A percentile compares a stretch with the other conserved stretches of the same genome.
These are phyloP conservation scores for Lablab purpureus DNA, from an alignment of 306 rosid species.

Conservation along the genomic window DNA sequence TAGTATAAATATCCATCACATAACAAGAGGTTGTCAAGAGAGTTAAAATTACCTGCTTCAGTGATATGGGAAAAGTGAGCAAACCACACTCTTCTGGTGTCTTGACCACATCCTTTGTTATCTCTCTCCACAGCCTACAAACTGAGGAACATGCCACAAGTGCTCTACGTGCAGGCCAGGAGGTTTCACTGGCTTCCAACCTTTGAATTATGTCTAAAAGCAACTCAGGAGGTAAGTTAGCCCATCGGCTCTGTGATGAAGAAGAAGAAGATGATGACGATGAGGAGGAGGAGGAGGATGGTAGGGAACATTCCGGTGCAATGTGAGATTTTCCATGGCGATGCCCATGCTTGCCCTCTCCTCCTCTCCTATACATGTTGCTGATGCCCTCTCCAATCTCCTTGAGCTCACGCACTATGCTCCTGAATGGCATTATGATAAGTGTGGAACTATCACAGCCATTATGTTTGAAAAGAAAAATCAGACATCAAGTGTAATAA, in stretches of 20 bases:
- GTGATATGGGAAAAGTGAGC: conserved; percentile 87
- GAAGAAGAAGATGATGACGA: not conserved
- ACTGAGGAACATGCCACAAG: conserved; percentile 89
- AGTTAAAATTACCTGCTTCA: conserved; percentile 74
- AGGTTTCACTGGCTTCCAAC: conserved; percentile 74
- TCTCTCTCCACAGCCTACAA: conserved; percentile 83
- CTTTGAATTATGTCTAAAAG: conserved; percentile 84
- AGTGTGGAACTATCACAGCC: conserved; percentile 36
- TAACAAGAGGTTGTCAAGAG: not conserved
- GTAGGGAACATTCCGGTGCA: conserved; percentile 73
- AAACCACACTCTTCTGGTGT: conserved; percentile 88
- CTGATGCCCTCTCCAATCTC: conserved; percentile 67
- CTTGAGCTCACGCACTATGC: conserved; percentile 62
- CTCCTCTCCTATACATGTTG: conserved; percentile 61
- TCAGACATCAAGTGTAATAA: not conserved
- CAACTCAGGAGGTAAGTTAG: conserved; percentile 84
- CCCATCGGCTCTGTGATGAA: conserved; percentile 68
- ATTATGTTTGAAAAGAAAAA: conserved; percentile 23
- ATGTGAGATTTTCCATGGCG: conserved; percentile 77
- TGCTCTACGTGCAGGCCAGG: conserved; percentile 88
- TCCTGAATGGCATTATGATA: conserved; percentile 66
- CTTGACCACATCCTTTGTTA: conserved; percentile 75
- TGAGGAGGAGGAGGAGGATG: not conserved
- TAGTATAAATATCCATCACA: not conserved
- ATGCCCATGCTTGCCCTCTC: conserved; percentile 51